Evolutionary conservation across 2,329 filamentous ascomycete species (phyloP).

Genomic region (Penicillium griseofulvum): DNA sequence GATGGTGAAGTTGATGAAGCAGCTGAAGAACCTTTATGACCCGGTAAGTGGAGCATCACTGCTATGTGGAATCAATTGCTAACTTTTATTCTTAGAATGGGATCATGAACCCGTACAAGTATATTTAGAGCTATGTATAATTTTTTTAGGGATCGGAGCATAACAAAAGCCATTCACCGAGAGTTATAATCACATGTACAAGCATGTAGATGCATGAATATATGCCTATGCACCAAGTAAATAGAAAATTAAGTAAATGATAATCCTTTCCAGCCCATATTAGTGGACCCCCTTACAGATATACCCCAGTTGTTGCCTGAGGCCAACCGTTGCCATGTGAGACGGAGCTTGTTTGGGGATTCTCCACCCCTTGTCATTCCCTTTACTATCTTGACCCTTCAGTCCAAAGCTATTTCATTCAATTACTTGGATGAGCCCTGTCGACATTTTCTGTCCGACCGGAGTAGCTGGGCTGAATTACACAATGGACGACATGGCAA

Average conservation of each 20-base stretch:
- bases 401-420: slow-evolving; percentile 9
- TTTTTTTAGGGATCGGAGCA: background rate
- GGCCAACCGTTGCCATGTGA: slow-evolving; percentile 21
- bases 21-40: slow-evolving; percentile 91
- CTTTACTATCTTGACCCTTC: slow-evolving; percentile 5
- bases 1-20: slow-evolving; percentile 88
- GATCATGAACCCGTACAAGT: slow-evolving; percentile 99
- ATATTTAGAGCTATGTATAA: slow-evolving; percentile 55
- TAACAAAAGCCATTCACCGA: background rate
- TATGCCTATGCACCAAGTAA: background rate
- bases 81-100: slow-evolving; percentile 64
- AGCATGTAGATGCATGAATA: background rate
- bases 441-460: slow-evolving; percentile 16
- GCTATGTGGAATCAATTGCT: slow-evolving; percentile 8
- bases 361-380: slow-evolving; percentile 24
- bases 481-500: slow-evolving; percentile 61
- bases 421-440: slow-evolving; percentile 11
- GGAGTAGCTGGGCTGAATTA: slow-evolving; percentile 19
- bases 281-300: slow-evolving; percentile 20
- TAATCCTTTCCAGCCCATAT: background rate
- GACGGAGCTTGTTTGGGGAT: slow-evolving; percentile 23
- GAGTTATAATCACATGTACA: background rate
- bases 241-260: background rate
- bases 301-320: slow-evolving; percentile 13
- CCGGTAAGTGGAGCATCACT: slow-evolving; percentile 62